Evolutionary conservation across 2,329 filamentous ascomycete genomes (phyloP).

Genomic region (Fusarium solani-melongenae): DNA sequence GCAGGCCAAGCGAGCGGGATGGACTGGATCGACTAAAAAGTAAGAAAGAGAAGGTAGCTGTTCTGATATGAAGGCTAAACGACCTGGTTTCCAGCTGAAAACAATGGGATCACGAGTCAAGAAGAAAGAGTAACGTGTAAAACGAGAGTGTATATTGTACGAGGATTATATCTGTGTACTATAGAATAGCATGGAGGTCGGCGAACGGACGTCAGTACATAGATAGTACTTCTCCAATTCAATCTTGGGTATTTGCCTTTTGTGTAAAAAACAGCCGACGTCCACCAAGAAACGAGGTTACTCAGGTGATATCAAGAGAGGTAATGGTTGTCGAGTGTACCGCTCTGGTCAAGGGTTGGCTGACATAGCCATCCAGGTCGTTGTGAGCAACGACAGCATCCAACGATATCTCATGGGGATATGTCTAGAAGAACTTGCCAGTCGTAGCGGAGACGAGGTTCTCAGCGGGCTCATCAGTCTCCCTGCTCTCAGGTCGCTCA

Average conservation of each 20-base stretch:
- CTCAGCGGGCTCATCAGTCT: conserved; percentile 44
- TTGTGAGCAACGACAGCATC: conserved; percentile 8
- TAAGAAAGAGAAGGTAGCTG: conserved; percentile 13
- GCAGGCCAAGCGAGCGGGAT: conserved; percentile 48
- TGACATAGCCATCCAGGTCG: neutral
- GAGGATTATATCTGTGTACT: conserved; percentile 45
- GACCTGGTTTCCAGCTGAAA: neutral
- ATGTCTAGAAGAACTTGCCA: conserved; percentile 65
- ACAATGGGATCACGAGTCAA: neutral
- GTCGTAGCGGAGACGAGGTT: conserved; percentile 48
- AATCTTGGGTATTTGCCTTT: conserved; percentile 19
- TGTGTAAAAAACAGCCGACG: neutral
- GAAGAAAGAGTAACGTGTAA: conserved; percentile 30
- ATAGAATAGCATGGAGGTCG: conserved; percentile 42
- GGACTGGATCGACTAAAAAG: conserved; percentile 35
- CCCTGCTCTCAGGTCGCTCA: conserved; percentile 43
- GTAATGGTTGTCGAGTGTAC: neutral
- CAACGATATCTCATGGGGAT: conserved; percentile 7
- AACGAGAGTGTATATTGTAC: conserved; percentile 43
- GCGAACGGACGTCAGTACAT: conserved; percentile 33
- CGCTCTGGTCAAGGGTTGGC: neutral
- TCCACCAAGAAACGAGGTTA: neutral
- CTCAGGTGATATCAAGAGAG: neutral
- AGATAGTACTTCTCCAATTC: conserved; percentile 39
- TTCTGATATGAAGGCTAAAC: neutral